phyloP scores from a whole-genome alignment of 768 basidiomycete species.

The Podaxis pistillaris region DNA sequence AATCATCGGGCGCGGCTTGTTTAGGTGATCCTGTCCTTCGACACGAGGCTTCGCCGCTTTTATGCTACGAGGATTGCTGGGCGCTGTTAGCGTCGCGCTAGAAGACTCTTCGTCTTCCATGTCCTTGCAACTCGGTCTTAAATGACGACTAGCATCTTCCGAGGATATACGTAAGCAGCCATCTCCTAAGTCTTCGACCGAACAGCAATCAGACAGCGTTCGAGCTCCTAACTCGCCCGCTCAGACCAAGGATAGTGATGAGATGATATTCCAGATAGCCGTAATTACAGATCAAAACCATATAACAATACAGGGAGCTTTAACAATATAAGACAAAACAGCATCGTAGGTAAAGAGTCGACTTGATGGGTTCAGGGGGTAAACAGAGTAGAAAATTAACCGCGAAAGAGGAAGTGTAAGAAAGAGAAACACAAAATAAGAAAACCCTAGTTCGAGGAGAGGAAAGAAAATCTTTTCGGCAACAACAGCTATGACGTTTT shows the following conservation, averaged over 20 bases:
- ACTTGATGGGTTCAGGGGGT: slow-evolving; percentile 15
- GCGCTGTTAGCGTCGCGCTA: background rate
- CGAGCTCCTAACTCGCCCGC: background rate
- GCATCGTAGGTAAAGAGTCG: slow-evolving; percentile 16
- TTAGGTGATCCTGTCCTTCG: background rate
- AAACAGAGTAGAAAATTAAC: slow-evolving; percentile 14
- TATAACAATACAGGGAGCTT: slow-evolving; percentile 36
- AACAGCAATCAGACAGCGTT: background rate
- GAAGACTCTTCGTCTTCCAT: background rate
- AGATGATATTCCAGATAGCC: slow-evolving; percentile 20
- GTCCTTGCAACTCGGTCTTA: background rate
- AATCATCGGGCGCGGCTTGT: background rate
- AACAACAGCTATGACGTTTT: slow-evolving; percentile 15
- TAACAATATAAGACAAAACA: slow-evolving; percentile 18
- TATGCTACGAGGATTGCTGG: background rate
- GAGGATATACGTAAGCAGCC: background rate
- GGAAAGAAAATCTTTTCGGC: background rate
- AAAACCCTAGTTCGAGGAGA: slow-evolving; percentile 7
- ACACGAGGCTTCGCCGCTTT: background rate
- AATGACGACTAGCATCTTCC: background rate
- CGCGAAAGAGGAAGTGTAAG: background rate
- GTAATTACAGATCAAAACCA: slow-evolving; percentile 28
- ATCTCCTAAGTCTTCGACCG: background rate
- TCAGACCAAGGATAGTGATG: background rate
- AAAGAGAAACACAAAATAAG: slow-evolving; percentile 10